Evolutionary conservation across 2,329 filamentous ascomycete genomes (phyloP).

Genomic region (Colletotrichum musae): DNA sequence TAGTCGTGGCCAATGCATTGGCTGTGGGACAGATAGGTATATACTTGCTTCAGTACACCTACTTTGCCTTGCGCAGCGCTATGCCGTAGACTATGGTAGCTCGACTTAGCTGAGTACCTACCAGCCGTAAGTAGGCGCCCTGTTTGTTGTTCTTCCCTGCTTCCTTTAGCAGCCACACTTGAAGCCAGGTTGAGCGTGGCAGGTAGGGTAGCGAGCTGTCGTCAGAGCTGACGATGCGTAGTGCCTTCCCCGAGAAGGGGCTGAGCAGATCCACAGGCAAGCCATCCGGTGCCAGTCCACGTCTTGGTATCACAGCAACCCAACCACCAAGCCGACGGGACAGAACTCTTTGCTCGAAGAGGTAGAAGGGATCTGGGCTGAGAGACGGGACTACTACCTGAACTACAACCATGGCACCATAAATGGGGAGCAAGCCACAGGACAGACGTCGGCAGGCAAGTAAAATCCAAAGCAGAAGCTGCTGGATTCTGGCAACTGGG

Average conservation of each 20-base stretch:
- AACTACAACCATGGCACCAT: not conserved
- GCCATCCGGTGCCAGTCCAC: not conserved
- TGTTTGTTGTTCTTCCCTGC: constrained; percentile 32
- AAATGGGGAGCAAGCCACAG: constrained; percentile 19
- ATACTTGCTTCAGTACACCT: too few relatives aligned
- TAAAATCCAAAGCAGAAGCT: not conserved
- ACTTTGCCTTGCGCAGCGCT: too few relatives aligned
- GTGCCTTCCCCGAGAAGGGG: not conserved
- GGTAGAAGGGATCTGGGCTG: too few relatives aligned
- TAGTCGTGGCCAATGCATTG: constrained; percentile 27
- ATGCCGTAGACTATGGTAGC: too few relatives aligned
- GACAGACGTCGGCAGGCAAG: not conserved
- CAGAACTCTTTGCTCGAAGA: too few relatives aligned
- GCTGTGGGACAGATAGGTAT: not conserved
- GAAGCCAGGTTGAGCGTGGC: constrained; percentile 11
- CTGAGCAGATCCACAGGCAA: not conserved
- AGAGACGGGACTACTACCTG: not conserved
- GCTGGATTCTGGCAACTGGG: constrained; percentile 9
- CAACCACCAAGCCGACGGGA: not conserved
- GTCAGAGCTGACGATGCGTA: constrained; percentile 36
- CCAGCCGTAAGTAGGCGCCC: constrained; percentile 4
- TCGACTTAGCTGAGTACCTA: too few relatives aligned
- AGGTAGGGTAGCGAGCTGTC: constrained; percentile 30
- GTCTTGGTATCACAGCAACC: constrained; percentile 19
- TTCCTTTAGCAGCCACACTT: constrained; percentile 25